Evolutionary conservation across 2,329 filamentous ascomycete species (phyloP).

Genomic region (Diplodia scrobiculata): DNA sequence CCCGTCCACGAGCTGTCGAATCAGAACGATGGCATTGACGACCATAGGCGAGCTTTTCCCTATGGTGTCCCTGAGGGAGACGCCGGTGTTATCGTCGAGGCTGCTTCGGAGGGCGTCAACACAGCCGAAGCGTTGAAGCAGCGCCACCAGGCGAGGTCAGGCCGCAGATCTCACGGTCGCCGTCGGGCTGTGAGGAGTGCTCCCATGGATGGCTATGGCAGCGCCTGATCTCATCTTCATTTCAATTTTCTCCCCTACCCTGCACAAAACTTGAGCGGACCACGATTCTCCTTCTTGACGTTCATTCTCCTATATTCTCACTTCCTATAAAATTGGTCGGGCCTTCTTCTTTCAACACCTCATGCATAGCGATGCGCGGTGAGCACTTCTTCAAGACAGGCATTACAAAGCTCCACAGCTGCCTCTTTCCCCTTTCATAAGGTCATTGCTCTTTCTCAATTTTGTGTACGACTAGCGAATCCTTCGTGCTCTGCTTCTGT

Average conservation of each 20-base stretch:
- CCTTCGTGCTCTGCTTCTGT: background rate
- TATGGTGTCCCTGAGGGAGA: background rate
- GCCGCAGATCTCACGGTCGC: background rate
- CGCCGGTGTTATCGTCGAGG: background rate
- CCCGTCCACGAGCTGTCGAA: too few species aligned
- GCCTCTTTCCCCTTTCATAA: background rate
- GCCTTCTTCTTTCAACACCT: background rate
- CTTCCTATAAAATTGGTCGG: conserved; percentile 2
- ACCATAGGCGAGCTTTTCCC: background rate
- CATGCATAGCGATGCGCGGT: conserved; percentile 22
- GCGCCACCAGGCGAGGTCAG: background rate
- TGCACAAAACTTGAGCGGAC: too few species aligned
- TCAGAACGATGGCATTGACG: conserved; percentile 4
- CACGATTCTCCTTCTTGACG: background rate
- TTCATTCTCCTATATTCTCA: background rate
- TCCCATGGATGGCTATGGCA: conserved; percentile 6
- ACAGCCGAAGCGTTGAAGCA: background rate
- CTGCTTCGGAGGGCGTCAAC: background rate
- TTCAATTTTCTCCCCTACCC: background rate
- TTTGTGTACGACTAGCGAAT: background rate
- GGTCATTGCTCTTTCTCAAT: background rate
- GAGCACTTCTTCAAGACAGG: conserved; percentile 7
- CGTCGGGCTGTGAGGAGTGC: background rate
- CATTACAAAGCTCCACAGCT: conserved; percentile 9
- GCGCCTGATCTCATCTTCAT: background rate